A percentile compares a stretch with the other conserved stretches of the same genome.
These are phyloP conservation scores for Coemansia sp. DNA, from an alignment of 192 early-diverging fungal species.

Conservation along the genomic window DNA sequence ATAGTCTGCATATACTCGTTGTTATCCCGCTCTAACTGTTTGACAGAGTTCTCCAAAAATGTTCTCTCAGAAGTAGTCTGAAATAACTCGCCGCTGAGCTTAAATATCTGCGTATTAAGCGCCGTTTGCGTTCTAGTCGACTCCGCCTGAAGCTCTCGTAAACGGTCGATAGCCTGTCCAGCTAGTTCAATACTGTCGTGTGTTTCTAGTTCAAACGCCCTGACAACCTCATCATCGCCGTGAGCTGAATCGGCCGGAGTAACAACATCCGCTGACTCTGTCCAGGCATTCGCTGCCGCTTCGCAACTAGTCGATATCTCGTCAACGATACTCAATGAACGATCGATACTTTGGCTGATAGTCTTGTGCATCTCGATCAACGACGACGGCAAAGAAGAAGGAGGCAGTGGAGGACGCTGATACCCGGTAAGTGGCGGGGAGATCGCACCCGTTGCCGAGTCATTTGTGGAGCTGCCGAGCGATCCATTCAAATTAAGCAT, in stretches of 20 bases:
- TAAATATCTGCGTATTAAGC: conserved; percentile 24
- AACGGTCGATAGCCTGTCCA: neutral
- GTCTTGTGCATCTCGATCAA: conserved; percentile 22
- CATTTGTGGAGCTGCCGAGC: neutral
- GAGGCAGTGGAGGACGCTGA: conserved; percentile 17
- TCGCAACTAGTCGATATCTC: conserved; percentile 19
- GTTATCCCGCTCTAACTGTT: conserved; percentile 13
- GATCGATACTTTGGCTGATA: conserved; percentile 27
- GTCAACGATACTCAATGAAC: conserved; percentile 24
- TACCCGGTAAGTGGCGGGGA: neutral
- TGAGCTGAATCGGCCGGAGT: neutral
- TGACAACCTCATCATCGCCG: neutral
- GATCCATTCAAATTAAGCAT: conserved; percentile 5
- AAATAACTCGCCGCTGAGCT: conserved; percentile 18
- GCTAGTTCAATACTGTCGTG: neutral
- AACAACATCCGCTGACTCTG: too few relatives aligned
- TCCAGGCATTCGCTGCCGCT: neutral
- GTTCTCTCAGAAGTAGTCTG: conserved; percentile 14
- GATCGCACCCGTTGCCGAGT: neutral
- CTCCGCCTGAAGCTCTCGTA: neutral
- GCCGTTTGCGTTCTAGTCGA: conserved; percentile 2
- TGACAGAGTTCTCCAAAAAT: neutral
- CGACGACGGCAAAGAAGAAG: neutral
- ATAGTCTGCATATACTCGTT: conserved; percentile 9
- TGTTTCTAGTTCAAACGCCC: neutral